These are phyloP conservation scores for Aspergillus neoniger DNA, from an alignment of 2,329 filamentous ascomycete genomes.

Conservation along the genomic window DNA sequence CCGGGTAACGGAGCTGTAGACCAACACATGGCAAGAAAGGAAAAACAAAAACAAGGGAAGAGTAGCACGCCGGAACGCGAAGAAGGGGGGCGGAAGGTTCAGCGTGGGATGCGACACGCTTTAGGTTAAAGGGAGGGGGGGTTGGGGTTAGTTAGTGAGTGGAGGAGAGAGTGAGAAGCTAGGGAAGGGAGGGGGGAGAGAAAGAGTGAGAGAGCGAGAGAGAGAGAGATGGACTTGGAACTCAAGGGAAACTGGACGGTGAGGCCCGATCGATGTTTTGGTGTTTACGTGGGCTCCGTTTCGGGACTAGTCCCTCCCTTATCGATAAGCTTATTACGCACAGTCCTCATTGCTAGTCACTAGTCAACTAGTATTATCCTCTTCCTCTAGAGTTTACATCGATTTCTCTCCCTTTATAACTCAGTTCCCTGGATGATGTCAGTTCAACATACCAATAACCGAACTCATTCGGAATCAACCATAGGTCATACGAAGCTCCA, in stretches of 20 bases:
- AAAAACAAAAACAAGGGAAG: conserved; percentile 8
- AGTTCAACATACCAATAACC: too few relatives aligned
- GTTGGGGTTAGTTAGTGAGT: neutral
- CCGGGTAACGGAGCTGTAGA: conserved; percentile 10
- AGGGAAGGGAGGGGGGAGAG: conserved; percentile 5
- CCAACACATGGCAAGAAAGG: conserved; percentile 16
- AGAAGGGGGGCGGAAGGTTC: neutral
- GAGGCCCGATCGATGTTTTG: conserved; percentile 39
- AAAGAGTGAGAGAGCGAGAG: conserved; percentile 13
- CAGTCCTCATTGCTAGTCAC: conserved; percentile 3
- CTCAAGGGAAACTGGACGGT: conserved; percentile 29
- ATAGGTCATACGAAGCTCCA: conserved; percentile 46
- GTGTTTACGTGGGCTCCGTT: conserved; percentile 41
- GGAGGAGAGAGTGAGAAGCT: neutral
- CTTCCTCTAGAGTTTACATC: conserved; percentile 9
- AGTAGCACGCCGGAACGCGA: neutral
- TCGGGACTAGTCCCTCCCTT: conserved; percentile 40
- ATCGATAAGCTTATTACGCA: conserved; percentile 47
- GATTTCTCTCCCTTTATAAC: conserved; percentile 31
- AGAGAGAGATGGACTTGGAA: conserved; percentile 12
- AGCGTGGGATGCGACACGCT: neutral
- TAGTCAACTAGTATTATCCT: neutral
- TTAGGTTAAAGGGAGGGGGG: neutral
- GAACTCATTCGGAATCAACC: neutral
- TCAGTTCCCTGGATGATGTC: neutral